Base-by-base conservation (phyloP, 208 protist species). In the Borovskyia barvae region DNA sequence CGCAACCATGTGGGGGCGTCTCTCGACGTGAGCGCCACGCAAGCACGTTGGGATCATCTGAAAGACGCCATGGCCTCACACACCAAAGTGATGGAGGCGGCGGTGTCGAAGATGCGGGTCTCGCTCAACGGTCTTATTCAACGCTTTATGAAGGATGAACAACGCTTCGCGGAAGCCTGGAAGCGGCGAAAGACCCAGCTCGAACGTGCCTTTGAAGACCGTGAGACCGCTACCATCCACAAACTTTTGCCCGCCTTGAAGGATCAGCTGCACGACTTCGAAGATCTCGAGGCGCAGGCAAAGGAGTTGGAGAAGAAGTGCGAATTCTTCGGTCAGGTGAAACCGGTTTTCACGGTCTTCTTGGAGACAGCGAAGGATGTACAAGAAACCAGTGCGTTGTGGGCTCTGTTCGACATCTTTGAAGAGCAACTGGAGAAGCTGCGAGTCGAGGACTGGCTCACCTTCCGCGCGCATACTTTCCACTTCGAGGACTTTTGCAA, bases 401-500 rank as follows among this genome's bases (percentile, higher is more conserved):
- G 90, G 92, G 57, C 50, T 2, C 60, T 97, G 4, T 97, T 94
- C 72, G 91, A 98, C 54, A 49, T 66, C 30, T 98, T 88, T 62
- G 53, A 74, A 28, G 76, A 66, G 37, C 75, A 85, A 55, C 71
- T 98, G 7, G 77, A 49, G 45, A 74, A 67, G 47, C 57, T 98
- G 19, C 77, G 86, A 41, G 47, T 72, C 11, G 89, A 98, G 72
- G 91, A 97, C 64, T 99, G 97, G 97, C 75, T 98, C 40, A 93
- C 91, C 6, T 98, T 99, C 65, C 90, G 97, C 48, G 53, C 81
- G 12, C 87, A 96, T 66, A 85, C 77, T 58, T 97, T 90, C 55
- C 64, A 91, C 28, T 97, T 99, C 71, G 94, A 97, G 28, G 96
- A 98, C 64, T 97, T 98, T 56, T 85, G 95, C 67, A 84, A 80